These are phyloP conservation scores for Erythrobasidium yunnanense DNA, from an alignment of 768 basidiomycete species.

Conservation along the genomic window DNA sequence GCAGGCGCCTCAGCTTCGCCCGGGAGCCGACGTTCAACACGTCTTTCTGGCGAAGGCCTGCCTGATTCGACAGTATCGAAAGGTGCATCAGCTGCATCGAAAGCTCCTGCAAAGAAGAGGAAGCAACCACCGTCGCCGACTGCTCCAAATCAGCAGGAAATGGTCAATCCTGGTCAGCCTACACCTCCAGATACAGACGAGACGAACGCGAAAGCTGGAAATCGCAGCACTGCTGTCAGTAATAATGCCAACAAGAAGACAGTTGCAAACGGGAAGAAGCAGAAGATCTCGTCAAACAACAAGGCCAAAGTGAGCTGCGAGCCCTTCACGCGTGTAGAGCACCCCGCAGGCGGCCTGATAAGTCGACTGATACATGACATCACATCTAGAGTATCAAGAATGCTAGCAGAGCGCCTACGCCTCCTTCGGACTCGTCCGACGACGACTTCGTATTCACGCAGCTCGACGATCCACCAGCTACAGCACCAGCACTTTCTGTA, in stretches of 20 bases:
- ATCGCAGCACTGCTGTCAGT: too few species aligned
- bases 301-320: too few species aligned
- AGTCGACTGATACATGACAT: too few species aligned
- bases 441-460: conserved; percentile 9
- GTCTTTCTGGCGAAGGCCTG: conserved; percentile 16
- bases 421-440: not conserved
- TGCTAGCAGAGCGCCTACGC: not conserved
- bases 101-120: not conserved
- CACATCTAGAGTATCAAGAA: too few species aligned
- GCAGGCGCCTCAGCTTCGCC: not conserved
- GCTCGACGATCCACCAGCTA: not conserved
- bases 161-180: not conserved
- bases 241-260: too few species aligned
- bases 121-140: not conserved
- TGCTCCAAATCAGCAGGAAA: not conserved
- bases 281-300: too few species aligned
- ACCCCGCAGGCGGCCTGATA: too few species aligned
- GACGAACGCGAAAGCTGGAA: not conserved
- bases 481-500: conserved; percentile 1
- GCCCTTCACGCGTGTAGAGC: too few species aligned
- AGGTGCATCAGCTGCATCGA: not conserved
- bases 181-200: conserved; percentile 20
- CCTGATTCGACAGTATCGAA: not conserved
- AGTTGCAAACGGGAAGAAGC: not conserved
- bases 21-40: conserved; percentile 10